Evolutionary conservation across 768 basidiomycete genomes (phyloP).

Genomic region (Hygrophorus pudorinus): DNA sequence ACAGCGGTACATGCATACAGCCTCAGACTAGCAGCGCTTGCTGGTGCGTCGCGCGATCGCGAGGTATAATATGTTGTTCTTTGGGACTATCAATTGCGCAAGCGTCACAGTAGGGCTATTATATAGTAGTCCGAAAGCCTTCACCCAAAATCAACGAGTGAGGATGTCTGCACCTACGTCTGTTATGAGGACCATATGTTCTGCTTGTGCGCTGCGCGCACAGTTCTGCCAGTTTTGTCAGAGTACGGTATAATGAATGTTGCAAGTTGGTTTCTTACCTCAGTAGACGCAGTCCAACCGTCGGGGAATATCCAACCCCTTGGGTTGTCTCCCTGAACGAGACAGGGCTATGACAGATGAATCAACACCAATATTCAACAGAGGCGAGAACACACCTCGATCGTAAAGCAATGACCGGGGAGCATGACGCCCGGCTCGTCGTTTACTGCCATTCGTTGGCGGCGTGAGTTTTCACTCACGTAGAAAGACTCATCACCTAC

Average conservation of each 20-base stretch:
- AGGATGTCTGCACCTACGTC: slow-evolving; percentile 69
- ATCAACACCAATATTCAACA: neutral
- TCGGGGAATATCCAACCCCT: slow-evolving; percentile 76
- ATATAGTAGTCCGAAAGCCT: no score
- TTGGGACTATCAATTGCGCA: no score
- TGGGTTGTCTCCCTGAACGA: slow-evolving; percentile 68
- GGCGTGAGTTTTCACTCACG: neutral
- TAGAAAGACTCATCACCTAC: slow-evolving; percentile 29
- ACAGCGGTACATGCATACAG: no score
- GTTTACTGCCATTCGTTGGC: slow-evolving; percentile 41
- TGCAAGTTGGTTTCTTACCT: slow-evolving; percentile 35
- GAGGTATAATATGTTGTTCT: no score
- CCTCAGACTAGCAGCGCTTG: no score
- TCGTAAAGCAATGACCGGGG: slow-evolving; percentile 87
- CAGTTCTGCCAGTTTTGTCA: slow-evolving; percentile 43
- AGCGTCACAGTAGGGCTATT: no score
- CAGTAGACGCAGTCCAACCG: slow-evolving; percentile 89
- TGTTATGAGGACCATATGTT: slow-evolving; percentile 85
- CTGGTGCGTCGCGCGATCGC: no score
- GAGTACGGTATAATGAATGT: neutral
- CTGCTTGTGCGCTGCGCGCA: slow-evolving; percentile 74
- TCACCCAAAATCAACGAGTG: slow-evolving; percentile 44
- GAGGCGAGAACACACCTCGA: slow-evolving; percentile 47
- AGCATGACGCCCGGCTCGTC: slow-evolving; percentile 75
- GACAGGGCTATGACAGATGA: slow-evolving; percentile 42